Evolutionary conservation across 768 basidiomycete genomes (phyloP).

Genomic region (Butyriboletus loyo): DNA sequence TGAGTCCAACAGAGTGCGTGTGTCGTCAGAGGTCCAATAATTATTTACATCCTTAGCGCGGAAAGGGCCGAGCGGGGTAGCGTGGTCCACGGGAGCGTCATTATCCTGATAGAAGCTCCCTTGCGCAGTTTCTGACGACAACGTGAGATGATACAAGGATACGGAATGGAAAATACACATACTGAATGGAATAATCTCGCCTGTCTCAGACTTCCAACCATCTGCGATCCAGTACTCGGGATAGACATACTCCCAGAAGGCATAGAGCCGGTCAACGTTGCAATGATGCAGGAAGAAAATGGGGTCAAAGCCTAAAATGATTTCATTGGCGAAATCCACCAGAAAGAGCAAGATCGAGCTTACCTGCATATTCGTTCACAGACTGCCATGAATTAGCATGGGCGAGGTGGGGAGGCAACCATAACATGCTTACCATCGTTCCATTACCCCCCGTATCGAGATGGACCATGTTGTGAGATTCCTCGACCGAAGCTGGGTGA

Average conservation of each 20-base stretch:
- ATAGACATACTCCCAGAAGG: constrained; percentile 23
- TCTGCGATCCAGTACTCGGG: constrained; percentile 13
- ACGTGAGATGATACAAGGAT: background rate
- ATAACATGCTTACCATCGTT: constrained; percentile 9
- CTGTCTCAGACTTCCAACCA: constrained; percentile 10
- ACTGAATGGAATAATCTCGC: constrained; percentile 7
- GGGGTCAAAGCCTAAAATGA: constrained; percentile 11
- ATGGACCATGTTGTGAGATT: constrained; percentile 20
- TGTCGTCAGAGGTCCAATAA: constrained; percentile 17
- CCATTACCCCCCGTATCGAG: constrained; percentile 16
- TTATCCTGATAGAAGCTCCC: constrained; percentile 2
- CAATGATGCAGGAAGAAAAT: constrained; percentile 20
- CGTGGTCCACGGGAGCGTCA: background rate
- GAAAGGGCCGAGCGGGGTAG: constrained; percentile 11
- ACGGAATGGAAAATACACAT: background rate
- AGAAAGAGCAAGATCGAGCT: background rate
- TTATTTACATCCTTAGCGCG: background rate
- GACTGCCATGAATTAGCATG: constrained; percentile 3
- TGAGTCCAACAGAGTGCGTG: constrained; percentile 1
- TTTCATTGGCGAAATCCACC: background rate
- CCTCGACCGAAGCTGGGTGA: constrained; percentile 15
- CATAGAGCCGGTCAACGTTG: constrained; percentile 18
- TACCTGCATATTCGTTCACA: constrained; percentile 21
- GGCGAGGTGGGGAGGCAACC: background rate
- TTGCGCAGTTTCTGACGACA: background rate